Evolutionary conservation across 2,329 filamentous ascomycete genomes (phyloP).

Genomic region (Calonectria hongkongensis): DNA sequence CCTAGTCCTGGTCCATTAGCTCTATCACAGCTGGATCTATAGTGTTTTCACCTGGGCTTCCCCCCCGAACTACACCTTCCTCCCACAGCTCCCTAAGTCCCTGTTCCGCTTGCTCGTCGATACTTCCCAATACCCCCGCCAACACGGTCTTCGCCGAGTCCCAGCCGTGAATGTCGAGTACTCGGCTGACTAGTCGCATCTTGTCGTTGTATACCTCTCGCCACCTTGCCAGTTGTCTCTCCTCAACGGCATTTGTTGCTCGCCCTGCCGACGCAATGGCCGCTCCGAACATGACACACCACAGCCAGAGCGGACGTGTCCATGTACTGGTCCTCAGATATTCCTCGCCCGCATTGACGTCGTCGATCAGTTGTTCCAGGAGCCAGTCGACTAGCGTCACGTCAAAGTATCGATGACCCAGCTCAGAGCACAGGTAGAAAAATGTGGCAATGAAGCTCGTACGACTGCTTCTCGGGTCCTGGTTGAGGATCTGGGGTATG

Average conservation of each 20-base stretch:
- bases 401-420: constrained; percentile 64
- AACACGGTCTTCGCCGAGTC: constrained; percentile 61
- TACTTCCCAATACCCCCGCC: constrained; percentile 62
- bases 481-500: constrained; percentile 59
- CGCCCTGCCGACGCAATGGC: constrained; percentile 63
- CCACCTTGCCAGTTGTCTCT: constrained; percentile 62
- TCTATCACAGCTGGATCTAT: constrained; percentile 52
- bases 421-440: constrained; percentile 67
- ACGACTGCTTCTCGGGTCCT: constrained; percentile 62
- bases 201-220: constrained; percentile 63
- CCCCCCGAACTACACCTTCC: constrained; percentile 56
- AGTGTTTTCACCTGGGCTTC: constrained; percentile 43
- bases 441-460: constrained; percentile 68
- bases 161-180: constrained; percentile 63
- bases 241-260: constrained; percentile 59
- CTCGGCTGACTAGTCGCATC: constrained; percentile 62
- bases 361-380: constrained; percentile 66
- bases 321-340: constrained; percentile 64
- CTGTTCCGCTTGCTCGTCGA: constrained; percentile 63
- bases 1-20: constrained; percentile 52
- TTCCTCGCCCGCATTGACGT: constrained; percentile 64
- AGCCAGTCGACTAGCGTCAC: constrained; percentile 67
- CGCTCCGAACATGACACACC: constrained; percentile 67
- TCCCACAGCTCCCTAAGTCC: constrained; percentile 65
- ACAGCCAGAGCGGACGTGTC: constrained; percentile 66